Conservation (phyloP, 306 rosid genomes). For the Phaseolus lunatus region DNA sequence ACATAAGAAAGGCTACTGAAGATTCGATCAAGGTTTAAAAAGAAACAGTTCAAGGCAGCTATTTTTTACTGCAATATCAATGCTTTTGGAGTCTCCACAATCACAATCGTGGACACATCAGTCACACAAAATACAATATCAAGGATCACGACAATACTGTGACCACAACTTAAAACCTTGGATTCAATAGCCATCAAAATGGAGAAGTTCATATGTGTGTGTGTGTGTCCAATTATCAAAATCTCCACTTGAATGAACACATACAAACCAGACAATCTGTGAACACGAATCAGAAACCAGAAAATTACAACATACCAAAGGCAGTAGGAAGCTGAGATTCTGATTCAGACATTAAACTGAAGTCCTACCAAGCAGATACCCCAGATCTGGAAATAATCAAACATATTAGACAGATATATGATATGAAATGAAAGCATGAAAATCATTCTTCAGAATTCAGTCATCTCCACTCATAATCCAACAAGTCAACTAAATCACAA, state of each 20-base stretch:
- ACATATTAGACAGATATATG: not conserved
- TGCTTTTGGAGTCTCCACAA: not conserved
- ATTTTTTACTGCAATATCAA: not conserved
- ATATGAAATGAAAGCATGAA: not conserved
- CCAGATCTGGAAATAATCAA: conserved; percentile 48
- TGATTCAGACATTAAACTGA: conserved; percentile 76
- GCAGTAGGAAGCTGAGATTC: conserved; percentile 72
- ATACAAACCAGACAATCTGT: not conserved
- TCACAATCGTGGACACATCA: not conserved
- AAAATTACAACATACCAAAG: conserved; percentile 59
- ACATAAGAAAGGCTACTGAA: conserved; percentile 13
- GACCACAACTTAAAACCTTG: not conserved
- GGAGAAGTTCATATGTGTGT: not conserved
- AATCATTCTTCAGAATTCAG: not conserved
- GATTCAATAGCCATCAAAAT: not conserved
- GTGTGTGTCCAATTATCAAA: not conserved
- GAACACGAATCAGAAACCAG: not conserved
- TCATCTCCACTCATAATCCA: conserved; percentile 3
- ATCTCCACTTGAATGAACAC: not conserved
- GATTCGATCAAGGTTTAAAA: conserved; percentile 5
- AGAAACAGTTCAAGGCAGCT: not conserved
- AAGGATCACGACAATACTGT: not conserved
- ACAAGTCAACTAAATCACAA: not conserved
- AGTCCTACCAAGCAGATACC: conserved; percentile 50
- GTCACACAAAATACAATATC: not conserved